Evolutionary conservation across 148 eudicot species (phyloP).

Genomic region (Camellia lanceoleosa): DNA sequence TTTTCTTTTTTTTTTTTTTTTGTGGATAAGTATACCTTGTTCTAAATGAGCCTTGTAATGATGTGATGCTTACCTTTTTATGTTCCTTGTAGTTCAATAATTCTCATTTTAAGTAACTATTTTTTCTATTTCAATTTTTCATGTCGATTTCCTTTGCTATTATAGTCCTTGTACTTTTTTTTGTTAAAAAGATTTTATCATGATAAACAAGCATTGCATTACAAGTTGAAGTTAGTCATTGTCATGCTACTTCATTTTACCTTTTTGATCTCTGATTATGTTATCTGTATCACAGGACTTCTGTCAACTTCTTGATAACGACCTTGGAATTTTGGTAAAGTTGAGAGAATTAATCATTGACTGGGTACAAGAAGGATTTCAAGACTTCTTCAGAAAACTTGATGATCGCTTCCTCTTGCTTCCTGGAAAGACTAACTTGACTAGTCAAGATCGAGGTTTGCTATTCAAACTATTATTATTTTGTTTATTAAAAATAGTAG

Average conservation of each 20-base stretch:
- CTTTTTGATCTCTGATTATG: slow-evolving; percentile 13
- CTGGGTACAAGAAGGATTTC: slow-evolving; percentile 97
- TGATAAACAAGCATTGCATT: not conserved
- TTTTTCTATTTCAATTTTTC: not conserved
- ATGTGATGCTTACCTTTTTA: not conserved
- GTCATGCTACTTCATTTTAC: slow-evolving; percentile 13
- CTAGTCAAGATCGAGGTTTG: slow-evolving; percentile 36
- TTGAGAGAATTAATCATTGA: slow-evolving; percentile 63
- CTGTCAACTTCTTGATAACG: slow-evolving; percentile 79
- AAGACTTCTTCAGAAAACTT: slow-evolving; percentile 77
- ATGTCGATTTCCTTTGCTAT: slow-evolving; percentile 10
- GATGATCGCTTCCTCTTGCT: slow-evolving; percentile 60
- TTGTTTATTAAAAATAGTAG: not conserved
- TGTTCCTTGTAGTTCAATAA: not conserved
- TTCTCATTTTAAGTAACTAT: not conserved
- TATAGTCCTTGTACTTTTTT: not conserved
- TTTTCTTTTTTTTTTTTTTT: too few relatives aligned
- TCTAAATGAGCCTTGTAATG: not conserved
- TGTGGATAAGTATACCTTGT: not conserved
- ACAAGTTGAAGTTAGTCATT: slow-evolving; percentile 9
- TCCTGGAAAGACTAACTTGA: slow-evolving; percentile 55
- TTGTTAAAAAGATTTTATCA: not conserved
- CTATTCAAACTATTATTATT: not conserved
- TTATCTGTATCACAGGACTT: slow-evolving; percentile 63
- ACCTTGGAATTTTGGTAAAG: slow-evolving; percentile 52